phyloP scores from a whole-genome alignment of 192 early-diverging fungal genomes.

The Rhizoclosmatium globosum region DNA sequence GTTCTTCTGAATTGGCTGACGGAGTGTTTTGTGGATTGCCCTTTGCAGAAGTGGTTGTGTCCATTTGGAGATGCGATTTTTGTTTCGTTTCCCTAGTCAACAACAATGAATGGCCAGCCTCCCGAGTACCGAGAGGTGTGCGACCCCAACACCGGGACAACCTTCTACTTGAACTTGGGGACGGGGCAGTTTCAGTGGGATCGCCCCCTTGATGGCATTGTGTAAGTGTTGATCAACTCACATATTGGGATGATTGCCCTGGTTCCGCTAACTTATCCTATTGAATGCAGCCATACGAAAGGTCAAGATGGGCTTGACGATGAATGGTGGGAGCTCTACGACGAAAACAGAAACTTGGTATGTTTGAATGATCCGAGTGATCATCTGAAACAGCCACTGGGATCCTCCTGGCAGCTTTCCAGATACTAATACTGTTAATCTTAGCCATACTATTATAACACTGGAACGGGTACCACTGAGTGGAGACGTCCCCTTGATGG shows the following conservation, averaged over 20 bases:
- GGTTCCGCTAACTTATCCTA: neutral
- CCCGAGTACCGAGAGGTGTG: slow-evolving; percentile 32
- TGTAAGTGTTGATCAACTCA: slow-evolving; percentile 62
- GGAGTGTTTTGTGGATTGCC: slow-evolving; percentile 5
- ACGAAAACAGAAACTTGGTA: slow-evolving; percentile 79
- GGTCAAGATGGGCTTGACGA: slow-evolving; percentile 75
- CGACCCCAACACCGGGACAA: slow-evolving; percentile 63
- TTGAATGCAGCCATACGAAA: slow-evolving; percentile 50
- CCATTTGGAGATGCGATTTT: neutral
- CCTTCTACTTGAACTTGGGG: slow-evolving; percentile 61
- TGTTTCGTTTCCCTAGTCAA: too few relatives aligned
- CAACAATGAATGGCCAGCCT: neutral
- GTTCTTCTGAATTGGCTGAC: slow-evolving; percentile 22
- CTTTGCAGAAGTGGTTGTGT: neutral
- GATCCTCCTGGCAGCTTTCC: neutral
- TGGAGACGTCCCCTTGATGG: slow-evolving; percentile 83
- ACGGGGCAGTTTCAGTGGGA: slow-evolving; percentile 86
- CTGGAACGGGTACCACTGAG: slow-evolving; percentile 83
- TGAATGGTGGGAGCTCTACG: slow-evolving; percentile 98
- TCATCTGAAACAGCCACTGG: neutral
- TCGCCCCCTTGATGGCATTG: slow-evolving; percentile 63
- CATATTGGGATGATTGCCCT: neutral
- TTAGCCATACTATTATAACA: slow-evolving; percentile 93
- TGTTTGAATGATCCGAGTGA: neutral
- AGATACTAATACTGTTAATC: neutral